These are phyloP conservation scores for Daldinia caldariorum DNA, from an alignment of 495 filamentous ascomycete species.

Conservation along the genomic window DNA sequence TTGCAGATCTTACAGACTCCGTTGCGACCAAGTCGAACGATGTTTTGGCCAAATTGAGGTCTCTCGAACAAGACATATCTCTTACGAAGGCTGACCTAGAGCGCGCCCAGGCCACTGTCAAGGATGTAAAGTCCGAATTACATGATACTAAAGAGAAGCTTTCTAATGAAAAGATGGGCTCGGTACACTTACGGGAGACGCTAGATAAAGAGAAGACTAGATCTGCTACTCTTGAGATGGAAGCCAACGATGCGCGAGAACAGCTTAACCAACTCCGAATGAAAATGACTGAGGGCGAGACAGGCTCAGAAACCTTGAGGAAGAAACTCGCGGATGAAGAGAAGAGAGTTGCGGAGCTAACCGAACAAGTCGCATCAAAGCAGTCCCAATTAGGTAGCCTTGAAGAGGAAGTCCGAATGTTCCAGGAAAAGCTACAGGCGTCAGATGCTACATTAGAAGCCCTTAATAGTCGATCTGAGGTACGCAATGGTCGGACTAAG, in stretches of 20 bases:
- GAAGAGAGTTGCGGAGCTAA: slow-evolving; percentile 65
- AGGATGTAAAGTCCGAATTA: slow-evolving; percentile 54
- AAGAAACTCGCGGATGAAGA: slow-evolving; percentile 77
- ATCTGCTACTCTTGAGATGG: slow-evolving; percentile 64
- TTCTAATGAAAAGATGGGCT: slow-evolving; percentile 54
- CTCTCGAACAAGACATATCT: slow-evolving; percentile 56
- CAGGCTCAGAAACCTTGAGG: slow-evolving; percentile 77
- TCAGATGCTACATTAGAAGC: slow-evolving; percentile 61
- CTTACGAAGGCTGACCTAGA: slow-evolving; percentile 58
- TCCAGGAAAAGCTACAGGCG: slow-evolving; percentile 65
- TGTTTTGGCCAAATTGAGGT: slow-evolving; percentile 55
- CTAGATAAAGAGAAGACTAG: slow-evolving; percentile 68
- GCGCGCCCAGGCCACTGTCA: slow-evolving; percentile 48
- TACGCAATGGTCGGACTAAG: slow-evolving; percentile 73
- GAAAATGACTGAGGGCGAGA: slow-evolving; percentile 80
- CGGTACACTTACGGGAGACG: slow-evolving; percentile 57
- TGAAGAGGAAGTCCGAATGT: slow-evolving; percentile 71
- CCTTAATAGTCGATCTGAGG: slow-evolving; percentile 63
- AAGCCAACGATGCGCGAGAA: slow-evolving; percentile 72
- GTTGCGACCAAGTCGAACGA: slow-evolving; percentile 71
- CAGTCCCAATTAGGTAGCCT: slow-evolving; percentile 71
- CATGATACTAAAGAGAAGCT: slow-evolving; percentile 59
- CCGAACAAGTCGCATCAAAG: slow-evolving; percentile 71
- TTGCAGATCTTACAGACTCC: slow-evolving; percentile 67
- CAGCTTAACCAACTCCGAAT: slow-evolving; percentile 71